phyloP scores from a whole-genome alignment of 2,329 filamentous ascomycete species.

The Fusarium tricinctum region DNA sequence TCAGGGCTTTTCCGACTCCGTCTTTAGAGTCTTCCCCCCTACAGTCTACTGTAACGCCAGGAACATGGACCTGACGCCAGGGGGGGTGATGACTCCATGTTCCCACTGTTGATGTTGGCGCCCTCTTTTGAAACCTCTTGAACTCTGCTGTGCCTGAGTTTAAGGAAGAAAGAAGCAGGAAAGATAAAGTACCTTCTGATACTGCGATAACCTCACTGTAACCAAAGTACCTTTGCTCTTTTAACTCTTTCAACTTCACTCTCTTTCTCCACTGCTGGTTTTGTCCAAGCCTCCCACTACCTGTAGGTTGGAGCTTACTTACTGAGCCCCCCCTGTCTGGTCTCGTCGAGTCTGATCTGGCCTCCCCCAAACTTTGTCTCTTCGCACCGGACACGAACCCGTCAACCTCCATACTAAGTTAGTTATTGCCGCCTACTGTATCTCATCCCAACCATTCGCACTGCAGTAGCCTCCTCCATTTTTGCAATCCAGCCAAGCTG shows the following conservation, averaged over 20 bases:
- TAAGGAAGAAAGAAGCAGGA: not conserved
- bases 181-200: constrained; percentile 9
- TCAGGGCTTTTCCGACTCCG: constrained; percentile 22
- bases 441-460: constrained; percentile 34
- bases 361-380: constrained; percentile 43
- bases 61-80: constrained; percentile 38
- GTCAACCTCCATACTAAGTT: constrained; percentile 5
- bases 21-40: constrained; percentile 20
- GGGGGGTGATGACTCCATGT: constrained; percentile 33
- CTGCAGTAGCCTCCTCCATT: constrained; percentile 40
- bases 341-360: constrained; percentile 39
- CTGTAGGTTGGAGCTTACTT: constrained; percentile 21
- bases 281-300: constrained; percentile 41
- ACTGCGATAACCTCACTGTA: constrained; percentile 3
- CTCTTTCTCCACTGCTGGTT: constrained; percentile 30
- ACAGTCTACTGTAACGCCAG: constrained; percentile 30
- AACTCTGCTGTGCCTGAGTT: constrained; percentile 26
- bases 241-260: not conserved
- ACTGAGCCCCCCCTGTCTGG: constrained; percentile 30
- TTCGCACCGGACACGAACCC: constrained; percentile 33
- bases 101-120: constrained; percentile 40
- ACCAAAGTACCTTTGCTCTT: constrained; percentile 19
- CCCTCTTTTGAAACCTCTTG: constrained; percentile 45
- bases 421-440: constrained; percentile 5
- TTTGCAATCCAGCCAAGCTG: constrained; percentile 49